Evolutionary conservation across 1,139 yeast species (phyloP).

Genomic region (Candida labiduridarum): DNA sequence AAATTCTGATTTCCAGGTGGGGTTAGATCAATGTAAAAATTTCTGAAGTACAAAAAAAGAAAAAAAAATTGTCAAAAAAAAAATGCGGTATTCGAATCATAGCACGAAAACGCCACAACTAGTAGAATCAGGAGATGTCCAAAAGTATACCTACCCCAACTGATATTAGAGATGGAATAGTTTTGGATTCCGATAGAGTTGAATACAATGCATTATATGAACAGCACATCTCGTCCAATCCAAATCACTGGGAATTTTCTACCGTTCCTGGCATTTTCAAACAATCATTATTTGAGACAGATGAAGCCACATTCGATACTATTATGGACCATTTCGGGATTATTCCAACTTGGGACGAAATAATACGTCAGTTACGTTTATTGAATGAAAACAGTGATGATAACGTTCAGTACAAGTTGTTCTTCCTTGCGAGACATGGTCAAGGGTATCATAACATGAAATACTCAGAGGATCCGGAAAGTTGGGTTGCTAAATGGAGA

Average conservation of each 20-base stretch:
- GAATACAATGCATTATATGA: neutral
- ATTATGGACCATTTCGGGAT: slow-evolving; percentile 52
- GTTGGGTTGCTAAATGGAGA: slow-evolving; percentile 66
- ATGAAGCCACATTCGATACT: slow-evolving; percentile 53
- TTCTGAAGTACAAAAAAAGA: neutral
- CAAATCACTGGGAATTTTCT: slow-evolving; percentile 45
- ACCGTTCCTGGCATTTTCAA: slow-evolving; percentile 56
- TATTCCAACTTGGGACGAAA: slow-evolving; percentile 47
- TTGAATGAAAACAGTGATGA: slow-evolving; percentile 38
- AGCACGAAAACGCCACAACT: neutral
- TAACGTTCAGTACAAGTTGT: slow-evolving; percentile 54
- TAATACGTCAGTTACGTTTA: slow-evolving; percentile 33
- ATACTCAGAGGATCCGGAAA: slow-evolving; percentile 51
- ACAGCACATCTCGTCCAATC: neutral
- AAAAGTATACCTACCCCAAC: neutral
- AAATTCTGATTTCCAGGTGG: too few species aligned
- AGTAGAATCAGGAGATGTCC: neutral
- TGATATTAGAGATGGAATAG: slow-evolving; percentile 1
- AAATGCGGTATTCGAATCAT: neutral
- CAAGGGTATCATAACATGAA: slow-evolving; percentile 75
- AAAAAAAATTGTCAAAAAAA: neutral
- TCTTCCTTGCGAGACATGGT: slow-evolving; percentile 75
- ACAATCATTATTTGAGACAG: slow-evolving; percentile 51
- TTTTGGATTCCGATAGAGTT: neutral
- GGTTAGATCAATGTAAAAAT: too few species aligned